Percentiles rank a stretch among this genome's conserved stretches.
These are phyloP conservation scores for Xylaria cubensis DNA, from an alignment of 495 filamentous ascomycete genomes.

Conservation along the genomic window DNA sequence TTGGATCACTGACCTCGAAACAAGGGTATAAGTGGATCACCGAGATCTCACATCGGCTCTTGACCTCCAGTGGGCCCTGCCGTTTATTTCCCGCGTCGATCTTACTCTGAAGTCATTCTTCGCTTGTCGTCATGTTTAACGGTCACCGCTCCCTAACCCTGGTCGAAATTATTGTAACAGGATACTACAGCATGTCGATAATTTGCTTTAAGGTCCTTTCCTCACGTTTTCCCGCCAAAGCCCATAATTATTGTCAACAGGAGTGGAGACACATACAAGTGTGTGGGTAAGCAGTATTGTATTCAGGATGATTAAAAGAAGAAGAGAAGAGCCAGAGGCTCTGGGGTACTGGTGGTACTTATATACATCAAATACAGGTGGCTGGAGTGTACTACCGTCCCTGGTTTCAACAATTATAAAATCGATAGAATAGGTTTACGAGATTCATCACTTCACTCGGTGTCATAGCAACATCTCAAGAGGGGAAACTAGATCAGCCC, in stretches of 20 bases:
- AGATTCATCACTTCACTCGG: not conserved
- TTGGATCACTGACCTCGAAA: not conserved
- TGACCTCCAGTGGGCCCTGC: not conserved
- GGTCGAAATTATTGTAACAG: not conserved
- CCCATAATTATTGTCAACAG: no score
- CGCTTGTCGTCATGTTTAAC: constrained; percentile 10
- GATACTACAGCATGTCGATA: not conserved
- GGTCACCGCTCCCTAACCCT: not conserved
- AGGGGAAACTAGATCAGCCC: not conserved
- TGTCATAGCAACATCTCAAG: not conserved
- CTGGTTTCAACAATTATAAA: not conserved
- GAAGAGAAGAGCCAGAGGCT: no score
- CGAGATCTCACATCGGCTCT: not conserved
- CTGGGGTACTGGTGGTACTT: no score
- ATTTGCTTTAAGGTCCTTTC: not conserved
- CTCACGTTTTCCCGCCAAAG: not conserved
- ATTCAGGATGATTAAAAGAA: no score
- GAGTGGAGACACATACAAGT: no score
- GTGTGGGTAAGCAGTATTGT: no score
- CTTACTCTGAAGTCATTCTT: not conserved
- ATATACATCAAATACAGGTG: no score
- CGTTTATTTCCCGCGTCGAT: constrained; percentile 5
- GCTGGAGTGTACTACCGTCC: no score
- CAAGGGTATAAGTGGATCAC: not conserved
- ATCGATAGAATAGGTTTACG: not conserved